Evolutionary conservation across 305 asterid species (phyloP), one percentile per base, ranked within the genome.

Genomic region (Nicotiana rustica): DNA sequence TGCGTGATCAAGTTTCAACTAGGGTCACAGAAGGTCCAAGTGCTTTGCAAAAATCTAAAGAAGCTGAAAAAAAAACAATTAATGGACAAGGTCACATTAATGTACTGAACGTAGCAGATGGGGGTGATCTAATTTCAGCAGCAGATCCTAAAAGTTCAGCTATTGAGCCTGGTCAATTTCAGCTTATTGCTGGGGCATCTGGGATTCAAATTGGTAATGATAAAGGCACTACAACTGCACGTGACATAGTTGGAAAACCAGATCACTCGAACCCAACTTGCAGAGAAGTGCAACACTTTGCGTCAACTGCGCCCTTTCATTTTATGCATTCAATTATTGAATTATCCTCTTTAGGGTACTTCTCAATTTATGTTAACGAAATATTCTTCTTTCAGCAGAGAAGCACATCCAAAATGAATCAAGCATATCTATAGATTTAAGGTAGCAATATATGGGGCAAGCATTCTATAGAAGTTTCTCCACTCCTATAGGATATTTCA

Each of bases 391-490:
- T 73, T 73, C 44, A 78, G 61, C 82, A 80, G 47, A 31, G 36
- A 67, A 52, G 67, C 31, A 67, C 62, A 67, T 29, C 56, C n/a
- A 17, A 67, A 81, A 55, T 64, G 73, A 79, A 18, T 61, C 49
- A 81, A 56, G 25, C 57, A 52, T 81, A n/a, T 49, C 56, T 67
- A 3, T 44, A 25, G 17, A 55, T 13, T 15, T 47, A 38, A 31
- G 29, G 66, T 31, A 77, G 56, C 65, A 62, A 21, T 71, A 35
- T 14, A 57, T 47, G 41, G 81, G 86, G 44, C 14, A 81, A 87
- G 85, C 62, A 86, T 52, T 73, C 29, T 75, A 52, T 13, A 66
- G 47, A 31, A 14, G 21, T 67, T 66, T 67, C 15, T 8, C 55
- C 25, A 67, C 29, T 67, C 75, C 38, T 29, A 67, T 67, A 25